A percentile compares a stretch with the other conserved stretches of the same genome.
These are phyloP conservation scores for Coleophoma eucalyptorum DNA, from an alignment of 2,329 filamentous ascomycete species.

Conservation along the genomic window DNA sequence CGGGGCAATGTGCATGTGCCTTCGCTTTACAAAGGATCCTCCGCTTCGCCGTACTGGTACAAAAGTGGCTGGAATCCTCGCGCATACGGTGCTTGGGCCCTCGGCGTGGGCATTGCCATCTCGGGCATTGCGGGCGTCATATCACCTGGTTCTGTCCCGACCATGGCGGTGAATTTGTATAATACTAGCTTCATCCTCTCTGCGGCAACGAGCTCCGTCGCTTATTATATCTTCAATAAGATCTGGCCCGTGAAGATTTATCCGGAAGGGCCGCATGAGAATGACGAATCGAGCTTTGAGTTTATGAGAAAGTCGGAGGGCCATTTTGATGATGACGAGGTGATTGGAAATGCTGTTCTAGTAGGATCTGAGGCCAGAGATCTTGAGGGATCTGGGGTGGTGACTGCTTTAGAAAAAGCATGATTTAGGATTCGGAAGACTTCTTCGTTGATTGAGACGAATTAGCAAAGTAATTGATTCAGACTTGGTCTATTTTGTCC, in stretches of 20 bases:
- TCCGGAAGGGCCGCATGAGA: neutral
- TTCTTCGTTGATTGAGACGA: no score
- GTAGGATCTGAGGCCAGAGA: neutral
- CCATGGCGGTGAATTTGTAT: neutral
- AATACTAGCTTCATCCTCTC: slow-evolving; percentile 2
- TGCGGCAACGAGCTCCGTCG: neutral
- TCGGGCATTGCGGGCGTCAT: neutral
- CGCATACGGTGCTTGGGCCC: neutral
- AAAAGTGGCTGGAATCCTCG: neutral
- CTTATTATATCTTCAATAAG: slow-evolving; percentile 1
- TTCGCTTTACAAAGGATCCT: neutral
- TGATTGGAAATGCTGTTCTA: neutral
- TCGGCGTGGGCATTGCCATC: neutral
- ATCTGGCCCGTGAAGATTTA: slow-evolving; percentile 1
- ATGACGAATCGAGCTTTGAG: neutral
- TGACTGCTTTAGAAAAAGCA: no score
- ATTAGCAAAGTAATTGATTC: no score
- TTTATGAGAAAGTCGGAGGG: neutral
- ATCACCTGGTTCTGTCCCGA: neutral
- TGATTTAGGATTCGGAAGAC: no score
- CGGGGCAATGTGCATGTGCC: slow-evolving; percentile 1
- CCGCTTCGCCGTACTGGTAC: slow-evolving; percentile 1
- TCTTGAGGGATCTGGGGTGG: no score
- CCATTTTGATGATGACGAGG: neutral
- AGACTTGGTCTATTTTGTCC: no score